Conservation (phyloP, 177 flowering plant species). For the Telopea speciosissima region DNA sequence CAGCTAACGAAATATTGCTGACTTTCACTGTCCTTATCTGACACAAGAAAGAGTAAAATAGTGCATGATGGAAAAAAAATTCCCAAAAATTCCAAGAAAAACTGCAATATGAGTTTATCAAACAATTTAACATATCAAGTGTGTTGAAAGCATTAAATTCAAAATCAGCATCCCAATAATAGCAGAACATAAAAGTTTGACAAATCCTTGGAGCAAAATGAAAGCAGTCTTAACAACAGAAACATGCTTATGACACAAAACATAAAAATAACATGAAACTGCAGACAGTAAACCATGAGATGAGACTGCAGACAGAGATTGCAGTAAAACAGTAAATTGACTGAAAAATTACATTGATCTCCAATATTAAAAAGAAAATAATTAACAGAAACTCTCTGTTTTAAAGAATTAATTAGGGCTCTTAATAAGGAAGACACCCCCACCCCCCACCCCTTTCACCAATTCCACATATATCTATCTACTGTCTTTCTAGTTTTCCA, state of each 20-base stretch:
- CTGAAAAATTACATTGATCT: too few relatives aligned
- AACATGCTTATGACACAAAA: not conserved
- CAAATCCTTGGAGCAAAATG: not conserved
- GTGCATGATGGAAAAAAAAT: not conserved
- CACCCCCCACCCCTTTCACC: too few relatives aligned
- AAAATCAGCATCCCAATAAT: too few relatives aligned
- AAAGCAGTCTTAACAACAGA: not conserved
- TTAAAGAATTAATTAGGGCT: too few relatives aligned
- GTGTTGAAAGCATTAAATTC: not conserved
- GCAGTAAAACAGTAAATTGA: not conserved
- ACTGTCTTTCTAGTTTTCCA: too few relatives aligned
- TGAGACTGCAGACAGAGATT: not conserved
- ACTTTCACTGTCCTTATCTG: slow-evolving; percentile 71
- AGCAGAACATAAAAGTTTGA: not conserved
- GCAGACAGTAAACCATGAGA: not conserved
- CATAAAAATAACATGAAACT: not conserved
- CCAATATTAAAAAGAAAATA: too few relatives aligned
- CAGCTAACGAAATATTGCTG: slow-evolving; percentile 56
- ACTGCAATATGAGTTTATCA: not conserved
- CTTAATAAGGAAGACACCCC: too few relatives aligned
- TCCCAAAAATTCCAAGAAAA: not conserved
- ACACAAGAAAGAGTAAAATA: not conserved
- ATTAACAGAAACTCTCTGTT: too few relatives aligned
- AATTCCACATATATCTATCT: too few relatives aligned
- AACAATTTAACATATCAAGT: not conserved